Base-by-base conservation (phyloP, 2,329 filamentous ascomycete genomes). In the Calonectria pauciramosa region DNA sequence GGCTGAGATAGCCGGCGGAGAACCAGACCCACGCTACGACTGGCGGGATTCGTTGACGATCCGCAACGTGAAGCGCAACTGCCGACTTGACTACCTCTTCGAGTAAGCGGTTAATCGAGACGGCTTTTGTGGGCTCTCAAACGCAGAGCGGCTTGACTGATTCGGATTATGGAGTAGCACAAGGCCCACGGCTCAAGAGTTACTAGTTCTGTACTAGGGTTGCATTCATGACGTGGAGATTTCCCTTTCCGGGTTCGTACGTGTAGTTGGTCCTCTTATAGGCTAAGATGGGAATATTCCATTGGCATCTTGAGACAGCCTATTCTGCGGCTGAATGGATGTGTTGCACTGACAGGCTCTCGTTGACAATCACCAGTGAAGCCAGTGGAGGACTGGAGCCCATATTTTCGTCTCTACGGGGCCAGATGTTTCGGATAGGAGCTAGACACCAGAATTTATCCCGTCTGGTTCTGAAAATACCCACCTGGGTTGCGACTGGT, bases 1-100 rank as follows among this genome's bases (percentile, higher is more conserved):
- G 47, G 71, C 66, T 67, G 59, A 51, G 76, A 71, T 59, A 70
- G 72, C 72, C 71, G 71, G 77, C 49, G 69, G 70, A 73, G 63
- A 70, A 28, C 38, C 60, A 73, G 54, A 38, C 65, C 32, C 49
- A 52, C 59, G 52, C 32, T 26, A 73, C 56, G 51, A 60, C 63
- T 70, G 67, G 79, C 66, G 66, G 54, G 41, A 72, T 51, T 71
- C 30, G 52, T 64, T 49, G 65, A 5, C 36, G 67, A 56, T 70
- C 59, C 64, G 63, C 36, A 38, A 26, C 38, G 32, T 54, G 56
- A 66, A 47, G 52, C 70, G 41, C 47, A 64, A 71, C 68, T 71
- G 23, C 68, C 70, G 72, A 54, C 70, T 65, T 52, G 41, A 32
- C 34, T 70, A 38, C 49, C 56, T 41, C 47, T 49, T 32, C 60